Conservation (phyloP, 2,329 filamentous ascomycete species). For the Ceratocystis cacaofunesta region DNA sequence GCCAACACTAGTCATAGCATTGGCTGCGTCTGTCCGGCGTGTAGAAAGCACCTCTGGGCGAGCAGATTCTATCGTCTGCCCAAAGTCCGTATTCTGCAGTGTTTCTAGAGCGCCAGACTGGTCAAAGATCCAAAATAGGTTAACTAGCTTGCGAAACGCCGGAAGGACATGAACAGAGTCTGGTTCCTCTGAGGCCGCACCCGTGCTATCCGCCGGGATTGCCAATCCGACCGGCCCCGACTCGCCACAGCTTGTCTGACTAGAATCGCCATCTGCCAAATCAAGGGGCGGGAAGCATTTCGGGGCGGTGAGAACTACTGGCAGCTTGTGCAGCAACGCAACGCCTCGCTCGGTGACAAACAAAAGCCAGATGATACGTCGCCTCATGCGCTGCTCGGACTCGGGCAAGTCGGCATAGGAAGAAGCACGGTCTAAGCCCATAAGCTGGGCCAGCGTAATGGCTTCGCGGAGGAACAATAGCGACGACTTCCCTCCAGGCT, state of each 20-base stretch:
- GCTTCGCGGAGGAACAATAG: conserved; percentile 35
- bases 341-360: conserved; percentile 37
- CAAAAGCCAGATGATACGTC: conserved; percentile 33
- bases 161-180: conserved; percentile 30
- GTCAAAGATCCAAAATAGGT: conserved; percentile 36
- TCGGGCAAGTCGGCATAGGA: conserved; percentile 15
- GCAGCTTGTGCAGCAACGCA: conserved; percentile 35
- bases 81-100: conserved; percentile 27
- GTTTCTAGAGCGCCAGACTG: conserved; percentile 35
- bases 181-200: conserved; percentile 18
- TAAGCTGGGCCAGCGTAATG: conserved; percentile 36
- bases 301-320: conserved; percentile 29
- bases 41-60: neutral
- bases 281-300: conserved; percentile 26
- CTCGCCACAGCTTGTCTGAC: neutral
- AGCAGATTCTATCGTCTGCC: conserved; percentile 17
- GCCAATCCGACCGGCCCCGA: neutral
- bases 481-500: conserved; percentile 32
- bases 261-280: neutral
- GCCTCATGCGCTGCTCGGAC: conserved; percentile 27
- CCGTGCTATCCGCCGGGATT: neutral
- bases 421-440: conserved; percentile 28
- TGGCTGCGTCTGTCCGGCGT: conserved; percentile 22
- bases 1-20: conserved; percentile 18
- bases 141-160: conserved; percentile 34